phyloP scores from a whole-genome alignment of 2,329 filamentous ascomycete species.

The Paramyrothecium sp. region DNA sequence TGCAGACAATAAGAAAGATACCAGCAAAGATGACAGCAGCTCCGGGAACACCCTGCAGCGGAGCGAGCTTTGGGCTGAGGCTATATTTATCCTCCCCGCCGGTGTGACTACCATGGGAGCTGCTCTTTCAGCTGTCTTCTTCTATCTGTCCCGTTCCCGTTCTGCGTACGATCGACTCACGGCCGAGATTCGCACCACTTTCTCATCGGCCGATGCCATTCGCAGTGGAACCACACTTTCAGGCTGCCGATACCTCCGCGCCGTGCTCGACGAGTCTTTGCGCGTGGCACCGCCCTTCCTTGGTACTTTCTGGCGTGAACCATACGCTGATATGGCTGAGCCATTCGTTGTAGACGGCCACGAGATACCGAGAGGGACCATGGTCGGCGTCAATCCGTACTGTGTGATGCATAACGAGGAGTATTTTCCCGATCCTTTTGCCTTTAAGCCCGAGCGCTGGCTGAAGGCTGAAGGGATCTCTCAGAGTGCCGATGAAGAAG shows the following conservation, averaged over 20 bases:
- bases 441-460: constrained; percentile 9
- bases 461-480: neutral
- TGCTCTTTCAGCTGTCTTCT: neutral
- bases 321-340: neutral
- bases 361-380: constrained; percentile 2
- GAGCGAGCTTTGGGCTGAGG: neutral
- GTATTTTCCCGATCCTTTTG: constrained; percentile 6
- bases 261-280: constrained; percentile 8
- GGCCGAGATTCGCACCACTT: neutral
- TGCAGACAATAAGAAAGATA: neutral
- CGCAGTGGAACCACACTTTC: neutral
- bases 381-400: constrained; percentile 8
- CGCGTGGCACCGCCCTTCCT: constrained; percentile 4
- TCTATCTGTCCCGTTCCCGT: constrained; percentile 2
- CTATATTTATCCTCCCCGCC: neutral
- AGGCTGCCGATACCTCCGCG: constrained; percentile 3
- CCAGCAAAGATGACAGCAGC: neutral
- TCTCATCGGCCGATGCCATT: neutral
- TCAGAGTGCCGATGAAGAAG: no score
- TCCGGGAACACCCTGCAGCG: no score
- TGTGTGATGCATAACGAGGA: constrained; percentile 6
- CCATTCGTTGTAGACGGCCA: neutral
- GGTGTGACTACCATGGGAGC: neutral
- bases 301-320: constrained; percentile 6
- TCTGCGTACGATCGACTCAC: neutral